These are phyloP conservation scores for Cutaneotrichosporon sp. DNA, from an alignment of 1,284 basidiomycete species.

Conservation along the genomic window DNA sequence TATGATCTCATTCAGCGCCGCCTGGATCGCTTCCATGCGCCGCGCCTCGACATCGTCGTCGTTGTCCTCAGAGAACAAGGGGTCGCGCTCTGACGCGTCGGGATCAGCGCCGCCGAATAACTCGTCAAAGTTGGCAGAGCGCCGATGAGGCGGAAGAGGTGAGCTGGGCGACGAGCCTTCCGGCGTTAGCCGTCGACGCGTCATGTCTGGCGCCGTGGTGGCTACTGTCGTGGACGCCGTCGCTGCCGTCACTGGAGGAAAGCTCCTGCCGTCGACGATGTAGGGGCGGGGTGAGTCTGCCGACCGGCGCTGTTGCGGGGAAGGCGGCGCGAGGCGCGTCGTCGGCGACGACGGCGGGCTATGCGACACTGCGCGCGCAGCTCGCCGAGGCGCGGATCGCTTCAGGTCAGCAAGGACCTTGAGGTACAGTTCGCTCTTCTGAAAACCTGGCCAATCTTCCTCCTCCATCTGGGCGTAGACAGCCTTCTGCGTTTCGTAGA, in stretches of 20 bases:
- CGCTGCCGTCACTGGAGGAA: constrained; percentile 23
- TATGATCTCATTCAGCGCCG: constrained; percentile 89
- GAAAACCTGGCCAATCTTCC: constrained; percentile 83
- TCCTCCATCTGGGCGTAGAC: constrained; percentile 85
- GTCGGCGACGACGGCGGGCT: not conserved
- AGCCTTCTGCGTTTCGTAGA: constrained; percentile 76
- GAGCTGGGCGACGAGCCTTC: not conserved
- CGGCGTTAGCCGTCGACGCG: constrained; percentile 15
- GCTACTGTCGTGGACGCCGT: constrained; percentile 11
- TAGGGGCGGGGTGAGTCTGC: constrained; percentile 7
- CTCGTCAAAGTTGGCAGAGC: constrained; percentile 39
- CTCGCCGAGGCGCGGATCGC: not conserved
- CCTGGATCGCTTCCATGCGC: constrained; percentile 88
- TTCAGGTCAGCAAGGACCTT: constrained; percentile 70
- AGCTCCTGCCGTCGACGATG: constrained; percentile 21
- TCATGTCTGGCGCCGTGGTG: not conserved
- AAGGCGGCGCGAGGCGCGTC: not conserved
- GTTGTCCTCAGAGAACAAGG: constrained; percentile 32
- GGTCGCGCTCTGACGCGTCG: constrained; percentile 54
- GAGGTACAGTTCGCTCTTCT: constrained; percentile 81
- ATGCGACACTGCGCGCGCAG: constrained; percentile 1
- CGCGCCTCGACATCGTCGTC: constrained; percentile 46
- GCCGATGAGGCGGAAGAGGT: constrained; percentile 7
- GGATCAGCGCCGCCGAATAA: constrained; percentile 26
- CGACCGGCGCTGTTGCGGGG: not conserved